These are phyloP conservation scores for Phytophthora boehmeriae DNA, from an alignment of 352 stramenopile species.

Conservation along the genomic window DNA sequence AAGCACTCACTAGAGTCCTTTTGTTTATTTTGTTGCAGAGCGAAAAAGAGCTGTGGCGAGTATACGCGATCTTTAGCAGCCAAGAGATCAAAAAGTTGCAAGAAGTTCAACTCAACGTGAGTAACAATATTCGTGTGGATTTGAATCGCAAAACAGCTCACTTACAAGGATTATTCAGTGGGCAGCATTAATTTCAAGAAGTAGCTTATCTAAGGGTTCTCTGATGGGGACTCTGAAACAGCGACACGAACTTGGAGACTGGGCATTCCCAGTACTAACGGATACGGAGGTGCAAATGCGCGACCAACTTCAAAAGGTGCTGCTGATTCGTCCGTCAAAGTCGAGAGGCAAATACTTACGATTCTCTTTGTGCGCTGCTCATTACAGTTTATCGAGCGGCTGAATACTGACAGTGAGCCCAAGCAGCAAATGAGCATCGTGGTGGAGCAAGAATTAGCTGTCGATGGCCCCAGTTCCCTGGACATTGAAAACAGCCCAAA, in stretches of 20 bases:
- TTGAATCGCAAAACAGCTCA: not conserved
- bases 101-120: slow-evolving; percentile 55
- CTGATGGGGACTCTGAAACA: slow-evolving; percentile 43
- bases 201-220: slow-evolving; percentile 32
- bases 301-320: slow-evolving; percentile 42
- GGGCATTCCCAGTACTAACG: slow-evolving; percentile 52
- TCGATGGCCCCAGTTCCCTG: not conserved
- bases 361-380: not conserved
- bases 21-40: slow-evolving; percentile 5
- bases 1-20: not conserved
- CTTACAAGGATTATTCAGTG: slow-evolving; percentile 34
- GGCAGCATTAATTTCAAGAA: slow-evolving; percentile 52
- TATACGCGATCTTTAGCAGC: slow-evolving; percentile 51
- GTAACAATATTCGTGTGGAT: slow-evolving; percentile 8
- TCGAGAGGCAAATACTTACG: not conserved
- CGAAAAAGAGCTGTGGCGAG: slow-evolving; percentile 32
- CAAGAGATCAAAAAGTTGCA: slow-evolving; percentile 54
- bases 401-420: slow-evolving; percentile 1
- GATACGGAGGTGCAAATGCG: slow-evolving; percentile 42
- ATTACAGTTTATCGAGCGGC: slow-evolving; percentile 26
- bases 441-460: not conserved
- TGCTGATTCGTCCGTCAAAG: not conserved
- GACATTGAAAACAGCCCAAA: slow-evolving; percentile 1
- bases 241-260: slow-evolving; percentile 63
- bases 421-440: not conserved